Evolutionary conservation across 2,329 filamentous ascomycete species (phyloP).

Genomic region (Didymella exigua): DNA sequence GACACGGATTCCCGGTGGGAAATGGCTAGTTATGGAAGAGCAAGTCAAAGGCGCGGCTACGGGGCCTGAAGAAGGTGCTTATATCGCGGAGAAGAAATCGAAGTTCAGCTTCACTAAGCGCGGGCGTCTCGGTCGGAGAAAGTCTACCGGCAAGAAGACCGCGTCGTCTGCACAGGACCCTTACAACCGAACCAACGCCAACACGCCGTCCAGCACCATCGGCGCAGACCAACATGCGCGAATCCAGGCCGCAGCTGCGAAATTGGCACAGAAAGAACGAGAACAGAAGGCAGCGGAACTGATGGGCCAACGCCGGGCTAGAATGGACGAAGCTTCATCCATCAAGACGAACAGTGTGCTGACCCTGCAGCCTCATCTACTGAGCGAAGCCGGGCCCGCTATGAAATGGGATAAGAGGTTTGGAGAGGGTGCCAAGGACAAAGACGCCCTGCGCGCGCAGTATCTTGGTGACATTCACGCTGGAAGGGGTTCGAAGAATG

Average conservation of each 20-base stretch:
- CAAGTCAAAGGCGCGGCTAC: constrained; percentile 91
- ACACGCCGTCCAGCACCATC: constrained; percentile 72
- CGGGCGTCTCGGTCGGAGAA: constrained; percentile 66
- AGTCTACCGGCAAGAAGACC: constrained; percentile 51
- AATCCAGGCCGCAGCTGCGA: constrained; percentile 88
- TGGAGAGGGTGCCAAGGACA: constrained; percentile 89
- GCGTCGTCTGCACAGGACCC: constrained; percentile 54
- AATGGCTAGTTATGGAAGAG: constrained; percentile 95
- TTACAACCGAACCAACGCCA: constrained; percentile 57
- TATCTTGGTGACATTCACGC: constrained; percentile 78
- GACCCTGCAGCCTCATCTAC: constrained; percentile 82
- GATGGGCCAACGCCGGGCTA: constrained; percentile 61
- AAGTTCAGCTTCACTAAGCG: constrained; percentile 85
- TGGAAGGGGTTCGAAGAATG: constrained; percentile 67
- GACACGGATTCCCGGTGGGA: constrained; percentile 77
- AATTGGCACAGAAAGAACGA: constrained; percentile 73
- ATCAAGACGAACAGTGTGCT: constrained; percentile 87
- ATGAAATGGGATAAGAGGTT: constrained; percentile 98
- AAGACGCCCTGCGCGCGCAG: constrained; percentile 81
- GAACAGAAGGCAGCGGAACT: constrained; percentile 60
- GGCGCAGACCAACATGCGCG: constrained; percentile 89
- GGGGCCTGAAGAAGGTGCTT: constrained; percentile 81
- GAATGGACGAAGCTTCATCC: constrained; percentile 59
- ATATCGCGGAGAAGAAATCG: constrained; percentile 93
- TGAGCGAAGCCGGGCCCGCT: constrained; percentile 86